Evolutionary conservation across 805 yeast genomes (phyloP).

Genomic region (Kockiozyma suomiensis): DNA sequence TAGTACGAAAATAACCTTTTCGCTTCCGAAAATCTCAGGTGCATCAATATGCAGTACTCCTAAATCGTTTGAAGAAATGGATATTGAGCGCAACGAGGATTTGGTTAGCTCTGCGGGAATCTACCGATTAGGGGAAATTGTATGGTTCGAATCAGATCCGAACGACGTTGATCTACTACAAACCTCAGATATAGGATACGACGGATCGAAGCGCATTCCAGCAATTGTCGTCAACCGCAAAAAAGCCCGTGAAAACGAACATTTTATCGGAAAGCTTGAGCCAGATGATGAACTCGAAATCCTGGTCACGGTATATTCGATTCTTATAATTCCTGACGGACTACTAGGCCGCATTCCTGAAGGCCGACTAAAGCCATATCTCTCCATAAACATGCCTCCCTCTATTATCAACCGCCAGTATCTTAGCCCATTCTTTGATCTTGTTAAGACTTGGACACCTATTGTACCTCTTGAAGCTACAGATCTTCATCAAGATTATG

Average conservation of each 20-base stretch:
- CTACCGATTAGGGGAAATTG: constrained; percentile 8
- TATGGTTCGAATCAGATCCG: neutral
- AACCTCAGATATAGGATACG: neutral
- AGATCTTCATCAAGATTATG: neutral
- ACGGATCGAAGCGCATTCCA: neutral
- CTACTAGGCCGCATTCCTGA: neutral
- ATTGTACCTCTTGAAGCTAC: neutral
- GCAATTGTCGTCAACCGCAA: constrained; percentile 5
- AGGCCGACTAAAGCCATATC: neutral
- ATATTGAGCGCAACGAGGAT: neutral
- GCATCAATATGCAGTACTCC: neutral
- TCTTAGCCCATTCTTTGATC: neutral
- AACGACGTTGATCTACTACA: neutral
- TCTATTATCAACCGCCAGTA: neutral
- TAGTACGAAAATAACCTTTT: neutral
- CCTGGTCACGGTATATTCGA: neutral
- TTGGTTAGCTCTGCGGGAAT: neutral
- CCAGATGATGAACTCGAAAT: neutral
- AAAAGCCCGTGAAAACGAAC: neutral
- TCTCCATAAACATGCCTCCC: neutral
- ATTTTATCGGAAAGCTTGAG: neutral
- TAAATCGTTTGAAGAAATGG: neutral
- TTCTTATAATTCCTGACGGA: neutral
- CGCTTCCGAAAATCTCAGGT: neutral
- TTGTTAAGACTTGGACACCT: neutral